Conservation (phyloP, 2,329 filamentous ascomycete genomes). For the Aspergillus novofumigatus region DNA sequence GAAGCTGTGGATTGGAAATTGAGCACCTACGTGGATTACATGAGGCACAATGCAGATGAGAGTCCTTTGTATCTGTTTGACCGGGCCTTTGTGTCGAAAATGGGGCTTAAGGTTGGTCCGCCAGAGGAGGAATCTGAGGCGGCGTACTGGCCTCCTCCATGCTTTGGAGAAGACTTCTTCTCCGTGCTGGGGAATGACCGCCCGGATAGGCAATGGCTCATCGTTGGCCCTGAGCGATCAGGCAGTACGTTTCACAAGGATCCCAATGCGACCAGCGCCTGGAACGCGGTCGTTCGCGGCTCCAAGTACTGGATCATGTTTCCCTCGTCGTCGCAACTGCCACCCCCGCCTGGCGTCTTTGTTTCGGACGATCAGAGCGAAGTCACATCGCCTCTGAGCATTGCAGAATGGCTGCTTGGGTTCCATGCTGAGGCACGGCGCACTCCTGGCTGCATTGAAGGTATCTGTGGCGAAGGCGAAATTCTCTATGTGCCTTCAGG, state of each 20-base stretch:
- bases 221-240: slow-evolving; percentile 79
- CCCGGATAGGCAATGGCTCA: slow-evolving; percentile 88
- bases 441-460: slow-evolving; percentile 75
- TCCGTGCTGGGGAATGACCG: slow-evolving; percentile 70
- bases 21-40: slow-evolving; percentile 75
- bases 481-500: slow-evolving; percentile 88
- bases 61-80: slow-evolving; percentile 93
- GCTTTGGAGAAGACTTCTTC: slow-evolving; percentile 85
- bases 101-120: slow-evolving; percentile 61
- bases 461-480: slow-evolving; percentile 78
- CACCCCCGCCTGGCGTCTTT: slow-evolving; percentile 80
- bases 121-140: slow-evolving; percentile 42
- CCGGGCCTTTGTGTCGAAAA: slow-evolving; percentile 79
- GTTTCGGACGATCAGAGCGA: slow-evolving; percentile 87
- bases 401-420: slow-evolving; percentile 90
- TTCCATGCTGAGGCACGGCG: slow-evolving; percentile 81
- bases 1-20: slow-evolving; percentile 93
- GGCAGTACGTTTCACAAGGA: slow-evolving; percentile 94
- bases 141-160: slow-evolving; percentile 73
- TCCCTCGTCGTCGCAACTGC: slow-evolving; percentile 59
- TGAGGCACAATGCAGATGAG: slow-evolving; percentile 75
- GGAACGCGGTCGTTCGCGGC: slow-evolving; percentile 89
- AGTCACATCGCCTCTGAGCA: slow-evolving; percentile 88
- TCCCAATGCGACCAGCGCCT: slow-evolving; percentile 67
- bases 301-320: slow-evolving; percentile 99